Percentiles rank a stretch among this genome's conserved stretches.
phyloP scores from a whole-genome alignment of 805 yeast genomes.

The Huiozyma sinensis region DNA sequence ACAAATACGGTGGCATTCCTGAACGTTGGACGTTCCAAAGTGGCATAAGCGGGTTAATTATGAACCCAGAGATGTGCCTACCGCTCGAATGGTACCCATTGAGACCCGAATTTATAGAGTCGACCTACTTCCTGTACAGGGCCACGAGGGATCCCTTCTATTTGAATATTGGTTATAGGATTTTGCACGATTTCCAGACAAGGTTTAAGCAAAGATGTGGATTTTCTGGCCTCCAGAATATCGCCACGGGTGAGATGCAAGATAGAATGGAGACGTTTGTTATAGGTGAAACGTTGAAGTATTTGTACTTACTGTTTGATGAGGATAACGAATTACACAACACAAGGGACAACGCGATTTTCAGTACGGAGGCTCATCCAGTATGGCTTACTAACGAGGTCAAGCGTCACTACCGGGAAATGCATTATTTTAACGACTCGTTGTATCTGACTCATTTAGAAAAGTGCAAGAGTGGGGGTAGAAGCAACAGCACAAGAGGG shows the following conservation, averaged over 20 bases:
- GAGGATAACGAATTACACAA: slow-evolving; percentile 46
- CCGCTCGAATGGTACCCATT: slow-evolving; percentile 83
- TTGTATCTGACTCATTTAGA: slow-evolving; percentile 9
- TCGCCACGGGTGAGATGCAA: slow-evolving; percentile 49
- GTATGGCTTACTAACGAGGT: slow-evolving; percentile 49
- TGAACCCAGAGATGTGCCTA: neutral
- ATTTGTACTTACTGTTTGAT: slow-evolving; percentile 71
- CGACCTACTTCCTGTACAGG: slow-evolving; percentile 70
- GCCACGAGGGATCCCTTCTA: slow-evolving; percentile 84
- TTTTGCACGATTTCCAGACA: slow-evolving; percentile 44
- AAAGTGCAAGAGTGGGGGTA: slow-evolving; percentile 2
- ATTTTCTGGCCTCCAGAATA: slow-evolving; percentile 63
- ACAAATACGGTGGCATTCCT: slow-evolving; percentile 69
- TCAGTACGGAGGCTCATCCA: slow-evolving; percentile 90
- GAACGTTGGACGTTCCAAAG: slow-evolving; percentile 63
- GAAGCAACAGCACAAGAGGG: neutral
- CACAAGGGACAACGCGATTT: slow-evolving; percentile 34
- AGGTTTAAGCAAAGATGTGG: slow-evolving; percentile 62
- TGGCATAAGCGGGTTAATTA: neutral
- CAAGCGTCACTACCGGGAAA: slow-evolving; percentile 18
- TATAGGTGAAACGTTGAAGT: slow-evolving; percentile 77
- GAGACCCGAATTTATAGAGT: slow-evolving; percentile 85
- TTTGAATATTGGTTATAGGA: slow-evolving; percentile 59
- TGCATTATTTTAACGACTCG: slow-evolving; percentile 14
- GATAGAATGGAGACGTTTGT: slow-evolving; percentile 91